A percentile compares a stretch with the other conserved stretches of the same genome.
Conservation (phyloP, 257 asterid species). For the Cinchona pubescens region DNA sequence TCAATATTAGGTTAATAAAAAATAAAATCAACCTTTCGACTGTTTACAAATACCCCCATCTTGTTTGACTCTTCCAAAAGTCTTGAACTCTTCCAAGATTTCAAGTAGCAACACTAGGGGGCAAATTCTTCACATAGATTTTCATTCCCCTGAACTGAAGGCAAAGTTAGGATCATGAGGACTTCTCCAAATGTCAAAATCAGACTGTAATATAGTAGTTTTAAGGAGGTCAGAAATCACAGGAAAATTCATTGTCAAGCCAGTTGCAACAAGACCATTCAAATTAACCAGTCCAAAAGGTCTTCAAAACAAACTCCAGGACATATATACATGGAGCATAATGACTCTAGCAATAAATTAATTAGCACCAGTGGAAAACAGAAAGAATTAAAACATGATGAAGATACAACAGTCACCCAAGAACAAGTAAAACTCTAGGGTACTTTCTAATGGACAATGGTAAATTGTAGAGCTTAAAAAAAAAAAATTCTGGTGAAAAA, state of each 20-base stretch:
- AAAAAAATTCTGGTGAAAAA: background rate
- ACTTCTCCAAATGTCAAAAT: background rate
- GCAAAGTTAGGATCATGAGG: slow-evolving; percentile 19
- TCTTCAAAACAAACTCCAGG: background rate
- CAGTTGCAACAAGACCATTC: background rate
- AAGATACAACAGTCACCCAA: background rate
- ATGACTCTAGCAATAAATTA: too few species aligned
- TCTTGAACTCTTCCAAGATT: slow-evolving; percentile 63
- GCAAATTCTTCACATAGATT: slow-evolving; percentile 76
- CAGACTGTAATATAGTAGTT: background rate
- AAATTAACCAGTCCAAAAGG: background rate
- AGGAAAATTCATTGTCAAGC: background rate
- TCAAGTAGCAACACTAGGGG: slow-evolving; percentile 57
- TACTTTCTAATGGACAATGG: background rate
- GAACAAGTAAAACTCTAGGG: background rate
- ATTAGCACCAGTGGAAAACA: too few species aligned
- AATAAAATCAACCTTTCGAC: slow-evolving; percentile 46
- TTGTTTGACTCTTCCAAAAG: slow-evolving; percentile 60
- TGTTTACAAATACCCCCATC: slow-evolving; percentile 80
- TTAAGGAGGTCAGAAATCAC: background rate
- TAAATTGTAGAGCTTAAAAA: background rate
- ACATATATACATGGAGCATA: background rate
- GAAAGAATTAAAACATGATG: too few species aligned
- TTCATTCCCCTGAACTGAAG: slow-evolving; percentile 55
- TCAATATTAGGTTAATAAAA: slow-evolving; percentile 3